Evolutionary conservation across 306 rosid genomes (phyloP).

Genomic region (Lathyrus sativus): DNA sequence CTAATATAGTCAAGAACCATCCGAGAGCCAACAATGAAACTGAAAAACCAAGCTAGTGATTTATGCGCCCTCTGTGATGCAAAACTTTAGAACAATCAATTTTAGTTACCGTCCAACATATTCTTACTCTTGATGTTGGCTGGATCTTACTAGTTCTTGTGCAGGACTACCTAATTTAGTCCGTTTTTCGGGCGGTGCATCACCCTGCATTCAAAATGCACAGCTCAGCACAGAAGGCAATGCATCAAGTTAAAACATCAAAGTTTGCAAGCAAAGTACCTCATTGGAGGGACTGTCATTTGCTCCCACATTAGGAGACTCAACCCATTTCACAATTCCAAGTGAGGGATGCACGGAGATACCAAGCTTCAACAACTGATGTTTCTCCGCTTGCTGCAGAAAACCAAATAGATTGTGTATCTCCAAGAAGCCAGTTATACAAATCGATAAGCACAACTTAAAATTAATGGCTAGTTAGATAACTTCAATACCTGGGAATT

Average conservation of each 20-base stretch:
- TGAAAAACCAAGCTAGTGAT: too few relatives aligned
- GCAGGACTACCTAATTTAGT: slow-evolving; percentile 61
- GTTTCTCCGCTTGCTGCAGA: slow-evolving; percentile 75
- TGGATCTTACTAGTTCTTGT: slow-evolving; percentile 65
- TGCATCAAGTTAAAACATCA: slow-evolving; percentile 13
- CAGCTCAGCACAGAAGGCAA: slow-evolving; percentile 37
- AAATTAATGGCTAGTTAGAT: slow-evolving; percentile 5
- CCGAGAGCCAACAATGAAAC: too few relatives aligned
- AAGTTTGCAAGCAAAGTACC: slow-evolving; percentile 50
- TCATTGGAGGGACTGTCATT: slow-evolving; percentile 49
- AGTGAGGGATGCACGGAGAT: slow-evolving; percentile 78
- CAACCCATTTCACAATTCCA: slow-evolving; percentile 94
- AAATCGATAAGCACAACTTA: neutral
- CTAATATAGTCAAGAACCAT: too few relatives aligned
- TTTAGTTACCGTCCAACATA: neutral
- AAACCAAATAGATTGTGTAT: slow-evolving; percentile 29
- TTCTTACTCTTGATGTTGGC: slow-evolving; percentile 92
- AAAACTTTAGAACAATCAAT: neutral
- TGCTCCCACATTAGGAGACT: slow-evolving; percentile 47
- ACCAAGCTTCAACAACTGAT: slow-evolving; percentile 72
- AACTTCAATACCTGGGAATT: slow-evolving; percentile 65
- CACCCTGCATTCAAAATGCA: slow-evolving; percentile 58
- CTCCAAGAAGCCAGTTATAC: neutral
- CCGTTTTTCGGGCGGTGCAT: slow-evolving; percentile 80
- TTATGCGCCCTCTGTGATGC: too few relatives aligned